Conservation (phyloP, 1,139 yeast genomes). For the Debaryomycetaceae sp. region DNA sequence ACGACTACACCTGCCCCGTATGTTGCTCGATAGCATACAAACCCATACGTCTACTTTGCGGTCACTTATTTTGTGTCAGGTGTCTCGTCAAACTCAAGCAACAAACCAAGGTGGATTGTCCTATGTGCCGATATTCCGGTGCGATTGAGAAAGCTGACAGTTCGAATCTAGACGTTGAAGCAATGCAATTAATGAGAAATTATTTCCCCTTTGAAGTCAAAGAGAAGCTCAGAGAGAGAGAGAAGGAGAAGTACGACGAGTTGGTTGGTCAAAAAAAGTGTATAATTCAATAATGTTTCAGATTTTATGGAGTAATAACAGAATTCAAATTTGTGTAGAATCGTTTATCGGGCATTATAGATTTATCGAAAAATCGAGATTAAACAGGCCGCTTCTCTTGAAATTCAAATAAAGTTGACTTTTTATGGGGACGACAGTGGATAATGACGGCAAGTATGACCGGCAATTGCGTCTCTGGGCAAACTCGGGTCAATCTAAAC, state of each 20-base stretch:
- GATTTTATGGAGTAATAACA: neutral
- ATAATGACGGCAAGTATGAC: constrained; percentile 60
- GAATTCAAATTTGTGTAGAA: neutral
- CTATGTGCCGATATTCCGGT: constrained; percentile 54
- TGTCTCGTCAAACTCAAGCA: constrained; percentile 67
- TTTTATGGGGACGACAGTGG: constrained; percentile 21
- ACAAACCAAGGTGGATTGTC: constrained; percentile 56
- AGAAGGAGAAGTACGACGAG: constrained; percentile 46
- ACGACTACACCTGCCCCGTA: constrained; percentile 71
- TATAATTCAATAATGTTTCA: constrained; percentile 4
- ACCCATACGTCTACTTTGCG: constrained; percentile 61
- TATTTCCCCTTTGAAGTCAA: constrained; percentile 69
- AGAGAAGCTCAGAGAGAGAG: constrained; percentile 56
- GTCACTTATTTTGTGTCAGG: constrained; percentile 67
- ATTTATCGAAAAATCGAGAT: constrained; percentile 8
- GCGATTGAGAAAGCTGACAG: constrained; percentile 60
- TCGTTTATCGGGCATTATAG: constrained; percentile 4
- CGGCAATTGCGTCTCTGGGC: constrained; percentile 92
- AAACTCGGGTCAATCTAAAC: constrained; percentile 61
- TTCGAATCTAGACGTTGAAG: constrained; percentile 52
- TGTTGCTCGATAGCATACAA: constrained; percentile 68
- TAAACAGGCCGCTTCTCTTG: neutral
- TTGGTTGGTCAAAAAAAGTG: constrained; percentile 12
- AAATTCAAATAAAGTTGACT: neutral
- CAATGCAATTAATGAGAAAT: constrained; percentile 50